These are phyloP conservation scores for Cryptococcus sp. DNA, from an alignment of 1,284 basidiomycete species.

Conservation along the genomic window DNA sequence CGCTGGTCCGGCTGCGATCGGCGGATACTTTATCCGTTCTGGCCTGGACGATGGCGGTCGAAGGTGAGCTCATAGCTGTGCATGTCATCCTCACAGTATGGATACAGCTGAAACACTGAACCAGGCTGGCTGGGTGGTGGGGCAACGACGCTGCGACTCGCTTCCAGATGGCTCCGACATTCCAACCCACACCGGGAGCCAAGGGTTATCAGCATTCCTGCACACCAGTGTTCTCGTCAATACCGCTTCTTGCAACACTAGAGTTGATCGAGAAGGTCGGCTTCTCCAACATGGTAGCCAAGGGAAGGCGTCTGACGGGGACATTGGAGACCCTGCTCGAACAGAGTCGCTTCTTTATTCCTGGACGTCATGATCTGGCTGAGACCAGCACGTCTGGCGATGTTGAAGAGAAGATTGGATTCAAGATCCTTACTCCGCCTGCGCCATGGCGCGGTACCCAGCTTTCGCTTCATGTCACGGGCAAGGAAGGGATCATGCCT, in stretches of 20 bases:
- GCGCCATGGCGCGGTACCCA: conserved; percentile 75
- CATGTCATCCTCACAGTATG: neutral
- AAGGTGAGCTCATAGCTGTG: conserved; percentile 25
- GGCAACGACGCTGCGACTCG: conserved; percentile 84
- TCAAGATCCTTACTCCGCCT: conserved; percentile 84
- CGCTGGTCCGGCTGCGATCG: conserved; percentile 92
- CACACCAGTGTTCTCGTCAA: conserved; percentile 77
- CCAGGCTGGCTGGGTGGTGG: conserved; percentile 94
- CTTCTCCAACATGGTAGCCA: conserved; percentile 66
- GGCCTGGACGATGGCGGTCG: conserved; percentile 48
- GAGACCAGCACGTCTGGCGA: neutral
- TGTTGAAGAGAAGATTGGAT: conserved; percentile 54
- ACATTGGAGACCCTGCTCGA: conserved; percentile 68
- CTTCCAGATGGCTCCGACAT: conserved; percentile 84
- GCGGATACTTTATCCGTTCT: conserved; percentile 60
- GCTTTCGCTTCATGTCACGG: conserved; percentile 77
- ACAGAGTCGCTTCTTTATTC: conserved; percentile 62
- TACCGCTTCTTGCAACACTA: conserved; percentile 76
- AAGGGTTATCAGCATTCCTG: conserved; percentile 96
- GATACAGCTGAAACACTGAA: neutral
- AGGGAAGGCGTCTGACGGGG: conserved; percentile 70
- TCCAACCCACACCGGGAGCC: conserved; percentile 82
- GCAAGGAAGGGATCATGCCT: conserved; percentile 67
- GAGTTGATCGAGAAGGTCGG: conserved; percentile 77
- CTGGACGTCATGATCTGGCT: conserved; percentile 1